These are phyloP conservation scores for Agrocybe praecox DNA, from an alignment of 768 basidiomycete genomes.

Conservation along the genomic window DNA sequence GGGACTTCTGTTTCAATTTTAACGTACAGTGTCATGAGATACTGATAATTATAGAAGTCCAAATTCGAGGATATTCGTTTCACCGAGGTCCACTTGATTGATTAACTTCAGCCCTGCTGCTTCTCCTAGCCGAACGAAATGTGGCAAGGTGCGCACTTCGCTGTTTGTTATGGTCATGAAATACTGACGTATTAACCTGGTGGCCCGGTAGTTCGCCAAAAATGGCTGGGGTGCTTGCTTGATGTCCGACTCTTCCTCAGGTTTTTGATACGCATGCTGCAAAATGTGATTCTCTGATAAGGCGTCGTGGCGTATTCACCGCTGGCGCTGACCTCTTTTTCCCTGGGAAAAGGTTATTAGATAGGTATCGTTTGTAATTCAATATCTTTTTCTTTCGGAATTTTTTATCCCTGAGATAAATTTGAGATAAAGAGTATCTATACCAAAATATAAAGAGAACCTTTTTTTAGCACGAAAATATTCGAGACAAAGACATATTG, in stretches of 20 bases:
- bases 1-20: no score
- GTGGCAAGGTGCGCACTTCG: slow-evolving; percentile 43
- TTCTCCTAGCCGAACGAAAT: slow-evolving; percentile 35
- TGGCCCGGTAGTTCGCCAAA: slow-evolving; percentile 47
- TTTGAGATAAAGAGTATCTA: no score
- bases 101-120: slow-evolving; percentile 8
- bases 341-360: no score
- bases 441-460: no score
- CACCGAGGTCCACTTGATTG: neutral
- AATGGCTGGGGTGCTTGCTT: slow-evolving; percentile 43
- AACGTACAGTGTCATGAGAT: no score
- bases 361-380: no score
- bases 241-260: neutral
- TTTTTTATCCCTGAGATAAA: no score
- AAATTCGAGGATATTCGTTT: neutral
- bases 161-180: slow-evolving; percentile 46
- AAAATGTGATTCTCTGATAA: slow-evolving; percentile 38
- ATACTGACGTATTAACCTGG: slow-evolving; percentile 40
- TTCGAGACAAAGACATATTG: no score
- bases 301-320: no score
- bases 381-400: no score
- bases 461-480: no score
- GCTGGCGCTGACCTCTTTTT: no score
- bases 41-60: neutral
- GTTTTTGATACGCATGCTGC: slow-evolving; percentile 25